A percentile compares a stretch with the other conserved stretches of the same genome.
Conservation (phyloP, 306 rosid genomes). For the Begonia masoniana region DNA sequence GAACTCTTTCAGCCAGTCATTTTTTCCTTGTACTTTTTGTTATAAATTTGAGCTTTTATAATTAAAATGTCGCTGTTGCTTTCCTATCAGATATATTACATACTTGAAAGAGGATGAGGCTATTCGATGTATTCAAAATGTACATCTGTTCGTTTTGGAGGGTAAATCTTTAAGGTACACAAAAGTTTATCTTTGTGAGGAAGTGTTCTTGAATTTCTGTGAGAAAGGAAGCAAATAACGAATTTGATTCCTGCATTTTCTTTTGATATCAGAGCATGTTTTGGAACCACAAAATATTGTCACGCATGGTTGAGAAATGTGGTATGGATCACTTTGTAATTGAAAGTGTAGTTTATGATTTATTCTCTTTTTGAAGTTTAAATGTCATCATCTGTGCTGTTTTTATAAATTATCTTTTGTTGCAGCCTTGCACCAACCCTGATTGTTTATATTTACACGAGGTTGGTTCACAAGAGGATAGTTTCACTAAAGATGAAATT, state of each 20-base stretch:
- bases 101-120: constrained; percentile 93
- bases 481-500: constrained; percentile 92
- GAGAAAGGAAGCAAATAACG: background rate
- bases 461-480: constrained; percentile 81
- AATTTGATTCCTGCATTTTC: background rate
- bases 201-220: background rate
- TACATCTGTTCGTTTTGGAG: constrained; percentile 96
- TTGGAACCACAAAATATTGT: constrained; percentile 98
- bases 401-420: constrained; percentile 6
- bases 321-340: constrained; percentile 36
- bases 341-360: no score
- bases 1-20: no score
- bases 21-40: no score
- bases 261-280: constrained; percentile 67
- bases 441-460: constrained; percentile 95
- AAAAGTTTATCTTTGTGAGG: background rate
- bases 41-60: no score
- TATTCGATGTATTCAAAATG: constrained; percentile 94
- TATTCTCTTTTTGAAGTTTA: background rate
- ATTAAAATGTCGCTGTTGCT: no score
- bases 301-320: constrained; percentile 96
- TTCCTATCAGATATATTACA: constrained; percentile 81
- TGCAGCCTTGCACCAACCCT: constrained; percentile 95
- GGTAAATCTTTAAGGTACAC: constrained; percentile 73
- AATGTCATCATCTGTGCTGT: constrained; percentile 3